Conservation (phyloP, 108 stramenopile species). For the Skeletonema menzelii region DNA sequence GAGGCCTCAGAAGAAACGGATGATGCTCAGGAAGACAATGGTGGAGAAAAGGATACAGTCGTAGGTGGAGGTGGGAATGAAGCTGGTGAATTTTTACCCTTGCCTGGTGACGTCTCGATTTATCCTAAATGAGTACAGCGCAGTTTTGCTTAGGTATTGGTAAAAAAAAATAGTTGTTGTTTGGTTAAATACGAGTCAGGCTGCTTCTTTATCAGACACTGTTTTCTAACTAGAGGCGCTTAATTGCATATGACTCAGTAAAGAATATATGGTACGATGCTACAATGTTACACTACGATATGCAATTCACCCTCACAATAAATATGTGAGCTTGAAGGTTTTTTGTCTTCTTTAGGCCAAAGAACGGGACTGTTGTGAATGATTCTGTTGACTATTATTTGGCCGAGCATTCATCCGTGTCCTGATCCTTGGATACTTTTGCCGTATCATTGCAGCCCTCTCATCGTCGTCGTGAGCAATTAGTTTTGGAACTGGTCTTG, state of each 20-base stretch:
- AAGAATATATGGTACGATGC: background rate
- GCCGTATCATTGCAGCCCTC: slow-evolving; percentile 6
- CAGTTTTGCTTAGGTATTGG: background rate
- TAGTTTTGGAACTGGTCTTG: slow-evolving; percentile 34
- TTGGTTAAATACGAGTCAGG: background rate
- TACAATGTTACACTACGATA: background rate
- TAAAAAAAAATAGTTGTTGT: background rate
- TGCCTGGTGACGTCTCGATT: background rate
- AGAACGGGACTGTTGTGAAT: background rate
- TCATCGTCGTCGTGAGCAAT: slow-evolving; percentile 29
- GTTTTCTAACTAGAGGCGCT: background rate
- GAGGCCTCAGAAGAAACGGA: background rate
- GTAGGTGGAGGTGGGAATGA: background rate
- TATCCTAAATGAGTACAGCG: background rate
- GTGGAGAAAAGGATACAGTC: background rate
- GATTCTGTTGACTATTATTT: background rate
- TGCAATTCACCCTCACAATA: too few relatives aligned
- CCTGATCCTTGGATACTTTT: background rate
- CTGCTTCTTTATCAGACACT: too few relatives aligned
- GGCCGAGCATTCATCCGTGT: background rate
- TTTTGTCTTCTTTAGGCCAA: background rate
- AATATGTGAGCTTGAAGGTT: background rate
- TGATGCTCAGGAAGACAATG: background rate
- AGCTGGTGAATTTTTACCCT: background rate
- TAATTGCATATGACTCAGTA: background rate